Base-by-base conservation (phyloP, 2,329 filamentous ascomycete species). In the Fusarium floridanum region DNA sequence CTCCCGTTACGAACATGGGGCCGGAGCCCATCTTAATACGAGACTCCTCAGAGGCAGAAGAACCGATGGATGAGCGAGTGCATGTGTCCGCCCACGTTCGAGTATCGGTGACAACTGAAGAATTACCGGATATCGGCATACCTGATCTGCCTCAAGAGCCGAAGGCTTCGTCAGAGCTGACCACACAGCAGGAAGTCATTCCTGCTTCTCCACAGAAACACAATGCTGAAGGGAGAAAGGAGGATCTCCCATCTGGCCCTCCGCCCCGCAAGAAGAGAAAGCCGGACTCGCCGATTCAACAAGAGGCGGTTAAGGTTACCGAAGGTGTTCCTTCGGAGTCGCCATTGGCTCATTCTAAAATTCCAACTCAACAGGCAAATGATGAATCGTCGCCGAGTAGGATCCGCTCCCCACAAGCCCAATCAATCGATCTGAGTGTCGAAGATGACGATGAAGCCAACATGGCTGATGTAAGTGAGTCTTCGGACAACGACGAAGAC, bases 391-490 rank as follows among this genome's bases (percentile, higher is more conserved):
- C 56, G 22, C 36, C 61, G 32, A 56, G 50, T 39, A 55, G 41
- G 48, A 66, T 48, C 22, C 27, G 20, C 12, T n/a, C 41, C 20
- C 29, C 53, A 24, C 39, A 45, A 43, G 39, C 17, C 36, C 20
- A 55, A n/a, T 39, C 48, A 34, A 41, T 60, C 27, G 61, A 68
- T 57, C 11, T 59, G 32, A 17, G 29, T 48, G 22, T 32, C 22
- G 66, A 64, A 34, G 36, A 56, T 32, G 66, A 57, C n/a, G 59
- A 70, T 41, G 74, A 65, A 20, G 55, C 65, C 22, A 74, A 72
- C 12, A 69, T 61, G 55, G 53, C 50, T 22, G 63, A 67, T 65
- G 48, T 67, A 55, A 64, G 67, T 68, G 65, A 72, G 39, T 55
- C 39, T 37, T 50, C 50, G 4, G 66, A 67, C 17, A 57, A 59